phyloP scores from a whole-genome alignment of 257 asterid species.

The Gentiana straminea region DNA sequence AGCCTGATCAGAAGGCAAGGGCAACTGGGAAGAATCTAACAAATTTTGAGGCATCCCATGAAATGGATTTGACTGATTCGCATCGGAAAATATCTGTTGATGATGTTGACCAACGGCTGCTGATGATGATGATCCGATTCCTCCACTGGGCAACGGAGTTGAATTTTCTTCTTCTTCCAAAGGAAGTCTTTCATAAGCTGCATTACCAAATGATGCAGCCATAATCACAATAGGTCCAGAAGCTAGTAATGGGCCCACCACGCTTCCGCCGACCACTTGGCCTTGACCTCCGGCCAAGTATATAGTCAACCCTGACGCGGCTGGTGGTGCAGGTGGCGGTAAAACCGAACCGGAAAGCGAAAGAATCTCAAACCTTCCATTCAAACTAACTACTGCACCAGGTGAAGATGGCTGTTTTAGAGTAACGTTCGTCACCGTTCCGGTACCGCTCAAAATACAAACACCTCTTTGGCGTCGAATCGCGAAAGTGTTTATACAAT shows the following conservation, averaged over 20 bases:
- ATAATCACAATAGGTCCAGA: slow-evolving; percentile 86
- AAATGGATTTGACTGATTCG: slow-evolving; percentile 19
- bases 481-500: slow-evolving; percentile 65
- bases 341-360: slow-evolving; percentile 80
- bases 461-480: slow-evolving; percentile 78
- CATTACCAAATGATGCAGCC: slow-evolving; percentile 94
- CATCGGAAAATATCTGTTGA: slow-evolving; percentile 24
- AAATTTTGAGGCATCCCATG: slow-evolving; percentile 56
- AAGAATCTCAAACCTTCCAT: slow-evolving; percentile 75
- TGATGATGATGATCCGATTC: slow-evolving; percentile 28
- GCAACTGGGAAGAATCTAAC: slow-evolving; percentile 59
- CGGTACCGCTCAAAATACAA: slow-evolving; percentile 68
- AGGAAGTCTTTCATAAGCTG: slow-evolving; percentile 88
- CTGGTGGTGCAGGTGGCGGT: slow-evolving; percentile 90
- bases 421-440: slow-evolving; percentile 75
- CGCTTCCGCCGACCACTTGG: slow-evolving; percentile 88
- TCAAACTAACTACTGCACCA: slow-evolving; percentile 63
- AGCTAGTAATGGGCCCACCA: slow-evolving; percentile 70
- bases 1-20: slow-evolving; percentile 51
- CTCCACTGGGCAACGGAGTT: slow-evolving; percentile 2
- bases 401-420: slow-evolving; percentile 71
- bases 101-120: slow-evolving; percentile 28
- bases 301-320: slow-evolving; percentile 73
- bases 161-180: slow-evolving; percentile 62
- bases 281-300: slow-evolving; percentile 89